Base-by-base conservation (phyloP, 2,329 filamentous ascomycete genomes). In the Fusarium sp. region DNA sequence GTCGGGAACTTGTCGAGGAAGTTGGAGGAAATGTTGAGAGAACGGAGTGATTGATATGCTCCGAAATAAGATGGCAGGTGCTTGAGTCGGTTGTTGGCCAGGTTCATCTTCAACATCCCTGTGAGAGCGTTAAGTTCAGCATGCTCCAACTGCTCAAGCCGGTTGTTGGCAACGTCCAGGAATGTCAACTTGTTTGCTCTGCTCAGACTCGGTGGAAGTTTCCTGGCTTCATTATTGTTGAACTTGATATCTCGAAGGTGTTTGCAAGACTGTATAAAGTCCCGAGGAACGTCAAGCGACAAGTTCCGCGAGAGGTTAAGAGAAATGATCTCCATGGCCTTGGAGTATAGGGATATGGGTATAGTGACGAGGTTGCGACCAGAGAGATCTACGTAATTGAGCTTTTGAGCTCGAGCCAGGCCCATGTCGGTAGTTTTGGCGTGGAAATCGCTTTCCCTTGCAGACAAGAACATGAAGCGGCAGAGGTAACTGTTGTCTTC, bases 401-500 rank as follows among this genome's bases (percentile, higher is more conserved):
- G 93, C 73, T 97, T 97, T 69, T 93, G 90, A 75, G 91, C 87
- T 72, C 92, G 93, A 72, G 86, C 88, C 64, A 96, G 87, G 25
- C 90, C 91, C 45, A 93, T 85, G 70, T 98, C 94, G 64, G 93
- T 90, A 19, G 76, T 79, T 59, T 75, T 78, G 39, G 89, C 83
- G 62, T 89, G 87, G 70, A 86, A 93, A 44, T 93, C 92, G 74
- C 88, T 93, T 75, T 97, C 90, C 71, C 94, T 91, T 19, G 91
- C 90, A 13, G 94, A 93, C 56, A 97, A 81, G 76, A 99, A 99
- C 58, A 95, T 92, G 78, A 99, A 98, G 6, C 95, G 91, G 73
- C 93, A 96, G 11, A 99, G 84, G 70, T 98, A 99, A 74, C 93
- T 96, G 76, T 98, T 97, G 79, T 99, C 95, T 76, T 99, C 95